phyloP scores from a whole-genome alignment of 2,329 filamentous ascomycete species.

The Didymella sp. region DNA sequence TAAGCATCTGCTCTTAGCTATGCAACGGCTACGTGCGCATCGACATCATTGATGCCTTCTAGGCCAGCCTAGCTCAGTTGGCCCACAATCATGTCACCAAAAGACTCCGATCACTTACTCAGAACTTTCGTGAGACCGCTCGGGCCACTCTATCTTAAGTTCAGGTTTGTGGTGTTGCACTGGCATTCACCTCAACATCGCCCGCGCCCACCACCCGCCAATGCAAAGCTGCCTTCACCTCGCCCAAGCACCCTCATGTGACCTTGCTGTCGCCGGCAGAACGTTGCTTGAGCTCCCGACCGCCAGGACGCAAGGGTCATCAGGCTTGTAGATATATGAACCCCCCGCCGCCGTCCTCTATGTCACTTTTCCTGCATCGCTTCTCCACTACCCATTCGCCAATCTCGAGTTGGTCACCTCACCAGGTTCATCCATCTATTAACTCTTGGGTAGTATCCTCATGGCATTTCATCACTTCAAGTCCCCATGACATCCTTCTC shows the following conservation, averaged over 20 bases:
- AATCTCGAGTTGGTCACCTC: background rate
- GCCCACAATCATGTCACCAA: background rate
- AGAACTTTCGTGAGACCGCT: constrained; percentile 6
- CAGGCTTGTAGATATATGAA: background rate
- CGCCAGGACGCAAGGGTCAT: background rate
- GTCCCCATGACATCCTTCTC: constrained; percentile 1
- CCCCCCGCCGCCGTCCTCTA: background rate
- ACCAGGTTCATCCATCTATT: background rate
- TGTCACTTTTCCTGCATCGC: background rate
- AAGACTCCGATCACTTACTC: background rate
- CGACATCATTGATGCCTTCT: background rate
- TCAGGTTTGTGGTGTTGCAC: background rate
- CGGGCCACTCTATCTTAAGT: background rate
- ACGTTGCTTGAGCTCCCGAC: background rate
- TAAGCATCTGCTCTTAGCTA: background rate
- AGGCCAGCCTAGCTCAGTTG: background rate
- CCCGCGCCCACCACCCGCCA: background rate
- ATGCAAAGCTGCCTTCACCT: background rate
- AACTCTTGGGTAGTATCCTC: background rate
- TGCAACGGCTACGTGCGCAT: too few relatives aligned
- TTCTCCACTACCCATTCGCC: background rate
- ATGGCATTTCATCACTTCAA: constrained; percentile 4
- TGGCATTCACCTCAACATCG: background rate
- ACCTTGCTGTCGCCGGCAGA: constrained; percentile 4
- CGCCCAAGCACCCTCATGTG: background rate